A percentile compares a stretch with the other conserved stretches of the same genome.
These are phyloP conservation scores for Penicillium sp. DNA, from an alignment of 2,329 filamentous ascomycete genomes.

Conservation along the genomic window DNA sequence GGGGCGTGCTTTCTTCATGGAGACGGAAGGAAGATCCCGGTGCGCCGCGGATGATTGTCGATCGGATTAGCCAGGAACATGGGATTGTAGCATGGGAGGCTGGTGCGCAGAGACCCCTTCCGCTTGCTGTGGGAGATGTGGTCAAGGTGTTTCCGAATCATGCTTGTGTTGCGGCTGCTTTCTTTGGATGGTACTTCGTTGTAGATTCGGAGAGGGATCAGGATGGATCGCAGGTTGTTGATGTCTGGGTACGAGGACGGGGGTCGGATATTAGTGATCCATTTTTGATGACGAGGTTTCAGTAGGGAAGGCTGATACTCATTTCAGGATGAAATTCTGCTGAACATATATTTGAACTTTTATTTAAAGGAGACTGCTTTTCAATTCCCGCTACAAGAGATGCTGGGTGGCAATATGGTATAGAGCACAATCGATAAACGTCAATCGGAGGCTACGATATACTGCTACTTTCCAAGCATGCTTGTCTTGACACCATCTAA, in stretches of 20 bases:
- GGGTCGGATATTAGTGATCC: constrained; percentile 25
- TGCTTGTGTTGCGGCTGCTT: constrained; percentile 73
- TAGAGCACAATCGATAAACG: too few relatives aligned
- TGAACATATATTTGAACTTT: too few relatives aligned
- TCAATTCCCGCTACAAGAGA: too few relatives aligned
- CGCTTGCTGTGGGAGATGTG: constrained; percentile 65
- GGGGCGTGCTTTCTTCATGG: constrained; percentile 71
- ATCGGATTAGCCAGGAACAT: constrained; percentile 76
- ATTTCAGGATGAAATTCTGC: too few relatives aligned
- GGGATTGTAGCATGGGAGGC: constrained; percentile 67
- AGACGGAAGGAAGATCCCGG: constrained; percentile 42
- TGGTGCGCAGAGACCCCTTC: constrained; percentile 47
- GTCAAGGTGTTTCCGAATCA: constrained; percentile 79
- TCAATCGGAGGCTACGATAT: too few relatives aligned
- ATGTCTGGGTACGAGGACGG: constrained; percentile 67
- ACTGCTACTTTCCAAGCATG: too few relatives aligned
- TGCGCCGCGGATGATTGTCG: constrained; percentile 67
- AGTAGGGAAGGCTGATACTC: neutral
- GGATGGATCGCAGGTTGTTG: constrained; percentile 65
- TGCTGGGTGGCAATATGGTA: too few relatives aligned
- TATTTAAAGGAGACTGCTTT: too few relatives aligned
- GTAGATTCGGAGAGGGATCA: constrained; percentile 64
- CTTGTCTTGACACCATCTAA: too few relatives aligned
- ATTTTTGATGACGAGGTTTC: constrained; percentile 13
- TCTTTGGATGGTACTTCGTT: constrained; percentile 73